These are phyloP conservation scores for Hyaloscypha hepaticicola DNA, from an alignment of 495 filamentous ascomycete species.

Conservation along the genomic window DNA sequence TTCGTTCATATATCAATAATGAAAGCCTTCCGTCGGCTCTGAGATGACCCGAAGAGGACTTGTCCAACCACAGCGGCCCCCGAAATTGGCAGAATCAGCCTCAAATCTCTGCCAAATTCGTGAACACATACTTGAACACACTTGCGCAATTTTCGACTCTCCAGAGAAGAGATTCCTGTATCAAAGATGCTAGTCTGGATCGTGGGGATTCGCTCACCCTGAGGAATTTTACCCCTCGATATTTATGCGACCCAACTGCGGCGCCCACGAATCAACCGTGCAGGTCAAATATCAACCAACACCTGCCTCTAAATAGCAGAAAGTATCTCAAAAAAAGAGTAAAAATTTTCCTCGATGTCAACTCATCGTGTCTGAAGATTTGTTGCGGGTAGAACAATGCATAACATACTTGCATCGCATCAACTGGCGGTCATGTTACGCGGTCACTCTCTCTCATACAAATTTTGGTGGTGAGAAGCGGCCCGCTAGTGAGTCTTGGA, in stretches of 20 bases:
- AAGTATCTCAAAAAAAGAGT: not conserved
- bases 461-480: constrained; percentile 29
- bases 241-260: not conserved
- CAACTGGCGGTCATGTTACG: constrained; percentile 23
- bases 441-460: constrained; percentile 28
- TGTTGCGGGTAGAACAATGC: constrained; percentile 28
- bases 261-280: not conserved
- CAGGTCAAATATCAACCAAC: not conserved
- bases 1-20: not conserved
- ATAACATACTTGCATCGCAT: constrained; percentile 31
- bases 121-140: not conserved
- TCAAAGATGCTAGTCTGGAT: not conserved
- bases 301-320: not conserved
- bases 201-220: not conserved
- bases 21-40: not conserved
- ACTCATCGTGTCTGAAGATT: constrained; percentile 6
- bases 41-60: not conserved
- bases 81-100: not conserved
- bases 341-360: not conserved
- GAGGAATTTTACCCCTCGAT: not conserved
- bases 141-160: not conserved
- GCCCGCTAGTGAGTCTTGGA: constrained; percentile 24
- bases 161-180: not conserved
- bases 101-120: not conserved
- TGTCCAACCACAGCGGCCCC: too few relatives aligned